Evolutionary conservation across 148 eudicot species (phyloP).

Genomic region (Beta vulgaris): DNA sequence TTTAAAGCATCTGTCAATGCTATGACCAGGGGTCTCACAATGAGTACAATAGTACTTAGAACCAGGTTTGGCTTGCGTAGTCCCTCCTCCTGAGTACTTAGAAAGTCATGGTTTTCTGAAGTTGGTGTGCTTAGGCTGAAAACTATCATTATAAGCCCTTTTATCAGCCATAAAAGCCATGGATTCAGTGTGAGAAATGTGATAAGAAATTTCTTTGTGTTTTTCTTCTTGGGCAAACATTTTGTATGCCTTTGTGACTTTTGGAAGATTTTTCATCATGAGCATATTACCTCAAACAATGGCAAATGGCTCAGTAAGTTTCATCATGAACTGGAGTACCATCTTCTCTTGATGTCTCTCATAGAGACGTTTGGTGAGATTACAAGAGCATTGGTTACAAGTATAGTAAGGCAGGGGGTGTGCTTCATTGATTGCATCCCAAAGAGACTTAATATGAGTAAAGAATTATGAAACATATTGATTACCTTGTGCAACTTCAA

Average conservation of each 20-base stretch:
- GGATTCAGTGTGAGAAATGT: not conserved
- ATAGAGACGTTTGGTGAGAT: fast-evolving
- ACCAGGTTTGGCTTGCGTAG: not conserved
- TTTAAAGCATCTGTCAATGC: not conserved
- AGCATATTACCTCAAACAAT: not conserved
- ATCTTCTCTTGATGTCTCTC: not conserved
- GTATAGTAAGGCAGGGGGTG: not conserved
- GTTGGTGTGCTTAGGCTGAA: too few relatives aligned
- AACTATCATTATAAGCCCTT: not conserved
- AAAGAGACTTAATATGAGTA: not conserved
- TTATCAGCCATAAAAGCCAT: not conserved
- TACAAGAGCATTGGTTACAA: not conserved
- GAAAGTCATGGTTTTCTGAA: not conserved
- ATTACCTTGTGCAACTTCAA: not conserved
- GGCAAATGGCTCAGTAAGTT: not conserved
- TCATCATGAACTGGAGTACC: not conserved
- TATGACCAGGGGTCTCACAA: not conserved
- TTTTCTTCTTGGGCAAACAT: not conserved
- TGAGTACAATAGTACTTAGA: not conserved
- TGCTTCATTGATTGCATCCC: not conserved
- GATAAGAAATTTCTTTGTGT: not conserved
- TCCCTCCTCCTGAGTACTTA: too few relatives aligned
- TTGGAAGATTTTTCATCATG: not conserved
- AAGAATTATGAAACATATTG: not conserved
- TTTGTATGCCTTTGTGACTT: not conserved